These are phyloP conservation scores for Penicillium italicum DNA, from an alignment of 2,329 filamentous ascomycete species.

Conservation along the genomic window DNA sequence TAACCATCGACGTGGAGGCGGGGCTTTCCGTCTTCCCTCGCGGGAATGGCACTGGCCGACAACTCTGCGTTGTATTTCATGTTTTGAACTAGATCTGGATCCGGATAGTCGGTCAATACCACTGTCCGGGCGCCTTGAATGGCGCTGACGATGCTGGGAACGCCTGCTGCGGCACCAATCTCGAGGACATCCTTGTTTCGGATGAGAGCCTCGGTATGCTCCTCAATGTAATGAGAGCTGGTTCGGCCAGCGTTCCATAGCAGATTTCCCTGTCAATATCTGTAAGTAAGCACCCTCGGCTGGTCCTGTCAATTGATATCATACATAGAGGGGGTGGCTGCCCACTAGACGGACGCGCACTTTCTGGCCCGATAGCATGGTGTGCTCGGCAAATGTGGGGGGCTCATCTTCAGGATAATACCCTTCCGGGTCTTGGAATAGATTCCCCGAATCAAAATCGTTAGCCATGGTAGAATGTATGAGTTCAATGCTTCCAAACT, in stretches of 20 bases:
- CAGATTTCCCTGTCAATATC: constrained; percentile 61
- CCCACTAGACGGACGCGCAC: constrained; percentile 76
- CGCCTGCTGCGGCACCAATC: constrained; percentile 80
- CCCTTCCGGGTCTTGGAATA: constrained; percentile 78
- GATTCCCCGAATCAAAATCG: constrained; percentile 42
- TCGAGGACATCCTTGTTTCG: constrained; percentile 70
- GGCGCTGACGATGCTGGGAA: constrained; percentile 75
- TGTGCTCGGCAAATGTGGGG: constrained; percentile 69
- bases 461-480: constrained; percentile 25
- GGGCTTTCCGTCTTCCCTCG: constrained; percentile 29
- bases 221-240: constrained; percentile 73
- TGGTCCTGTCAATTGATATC: constrained; percentile 11
- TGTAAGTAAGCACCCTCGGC: background rate
- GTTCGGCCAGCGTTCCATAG: constrained; percentile 88
- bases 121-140: constrained; percentile 64
- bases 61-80: constrained; percentile 69
- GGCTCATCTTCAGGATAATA: constrained; percentile 76
- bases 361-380: constrained; percentile 61
- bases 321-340: constrained; percentile 78
- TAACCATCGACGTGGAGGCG: constrained; percentile 65
- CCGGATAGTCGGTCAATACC: constrained; percentile 86
- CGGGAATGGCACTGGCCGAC: constrained; percentile 47
- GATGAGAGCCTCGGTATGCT: constrained; percentile 59
- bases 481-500: background rate
- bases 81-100: constrained; percentile 75